Conservation (phyloP, 2,329 filamentous ascomycete species). For the Blastomyces parvus region DNA sequence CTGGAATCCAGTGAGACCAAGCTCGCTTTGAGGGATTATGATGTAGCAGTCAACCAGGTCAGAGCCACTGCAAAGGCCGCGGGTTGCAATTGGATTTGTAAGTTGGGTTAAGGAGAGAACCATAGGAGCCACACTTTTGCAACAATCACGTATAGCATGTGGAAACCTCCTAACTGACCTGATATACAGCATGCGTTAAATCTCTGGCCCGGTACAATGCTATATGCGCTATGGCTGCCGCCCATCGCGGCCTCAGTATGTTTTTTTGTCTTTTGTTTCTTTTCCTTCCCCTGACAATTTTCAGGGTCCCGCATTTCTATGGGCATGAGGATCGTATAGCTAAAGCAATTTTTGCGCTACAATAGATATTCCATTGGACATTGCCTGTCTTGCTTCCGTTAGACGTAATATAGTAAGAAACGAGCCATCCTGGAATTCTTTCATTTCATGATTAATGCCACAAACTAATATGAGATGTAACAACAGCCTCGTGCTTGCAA, state of each 20-base stretch:
- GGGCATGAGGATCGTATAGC: too few species aligned
- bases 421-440: too few species aligned
- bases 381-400: neutral
- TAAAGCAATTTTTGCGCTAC: neutral
- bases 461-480: neutral
- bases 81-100: neutral
- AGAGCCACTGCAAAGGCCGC: neutral
- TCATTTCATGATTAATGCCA: neutral
- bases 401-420: too few species aligned
- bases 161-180: too few species aligned
- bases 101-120: neutral
- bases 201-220: neutral
- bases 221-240: neutral
- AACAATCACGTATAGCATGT: neutral
- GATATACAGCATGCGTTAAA: neutral
- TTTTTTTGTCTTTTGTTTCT: neutral
- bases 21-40: neutral
- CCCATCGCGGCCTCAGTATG: neutral
- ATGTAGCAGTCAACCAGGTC: neutral
- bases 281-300: too few species aligned
- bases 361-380: constrained; percentile 2
- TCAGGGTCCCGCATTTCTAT: too few species aligned
- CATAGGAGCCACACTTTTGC: neutral
- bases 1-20: neutral
- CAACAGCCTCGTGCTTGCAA: neutral